These are phyloP conservation scores for Penicillium maclennaniae DNA, from an alignment of 495 filamentous ascomycete genomes.

Conservation along the genomic window DNA sequence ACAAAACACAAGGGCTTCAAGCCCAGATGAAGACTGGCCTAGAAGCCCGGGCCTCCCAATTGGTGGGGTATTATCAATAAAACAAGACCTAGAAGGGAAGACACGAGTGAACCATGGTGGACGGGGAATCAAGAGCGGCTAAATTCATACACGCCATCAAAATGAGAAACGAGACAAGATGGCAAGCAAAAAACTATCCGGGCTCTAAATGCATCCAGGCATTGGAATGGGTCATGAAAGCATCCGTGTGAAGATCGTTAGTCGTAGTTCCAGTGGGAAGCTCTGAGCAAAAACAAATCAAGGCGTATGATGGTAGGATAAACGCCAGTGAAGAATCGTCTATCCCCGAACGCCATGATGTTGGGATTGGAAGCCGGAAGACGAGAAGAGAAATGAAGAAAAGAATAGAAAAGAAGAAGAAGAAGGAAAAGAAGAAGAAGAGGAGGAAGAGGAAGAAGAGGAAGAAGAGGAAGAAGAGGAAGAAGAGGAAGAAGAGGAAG, in stretches of 20 bases:
- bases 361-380: neutral
- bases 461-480: slow-evolving; percentile 1
- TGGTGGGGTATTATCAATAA: slow-evolving; percentile 40
- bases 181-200: slow-evolving; percentile 13
- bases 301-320: neutral
- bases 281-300: slow-evolving; percentile 7
- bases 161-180: slow-evolving; percentile 11
- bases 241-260: slow-evolving; percentile 23
- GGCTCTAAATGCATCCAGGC: slow-evolving; percentile 35
- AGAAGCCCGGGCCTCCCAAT: slow-evolving; percentile 24
- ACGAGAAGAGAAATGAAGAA: slow-evolving; percentile 8
- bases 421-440: slow-evolving; percentile 3
- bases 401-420: slow-evolving; percentile 3
- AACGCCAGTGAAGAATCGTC: slow-evolving; percentile 10
- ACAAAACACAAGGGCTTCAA: slow-evolving; percentile 7
- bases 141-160: slow-evolving; percentile 12
- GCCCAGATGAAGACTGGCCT: slow-evolving; percentile 9
- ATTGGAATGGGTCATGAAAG: slow-evolving; percentile 25
- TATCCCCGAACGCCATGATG: slow-evolving; percentile 18
- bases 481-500: neutral
- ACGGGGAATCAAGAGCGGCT: slow-evolving; percentile 11
- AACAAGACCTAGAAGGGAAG: slow-evolving; percentile 33
- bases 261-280: slow-evolving; percentile 13
- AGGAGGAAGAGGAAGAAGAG: slow-evolving; percentile 3
- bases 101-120: slow-evolving; percentile 3